Conservation (phyloP, 129 eudicot species). For the Arctium lappa region DNA sequence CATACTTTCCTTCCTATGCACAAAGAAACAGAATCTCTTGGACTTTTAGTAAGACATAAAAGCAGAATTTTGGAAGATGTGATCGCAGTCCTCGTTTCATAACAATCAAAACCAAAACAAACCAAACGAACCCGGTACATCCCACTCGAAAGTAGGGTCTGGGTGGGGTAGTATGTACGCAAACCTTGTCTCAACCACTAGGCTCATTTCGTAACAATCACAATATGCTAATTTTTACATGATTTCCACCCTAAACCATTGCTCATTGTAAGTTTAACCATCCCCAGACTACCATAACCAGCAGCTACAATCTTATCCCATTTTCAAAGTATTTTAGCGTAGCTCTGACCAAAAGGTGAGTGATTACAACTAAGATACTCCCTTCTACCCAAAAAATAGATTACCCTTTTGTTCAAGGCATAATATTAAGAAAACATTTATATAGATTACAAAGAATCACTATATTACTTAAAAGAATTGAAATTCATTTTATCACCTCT, state of each 20-base stretch:
- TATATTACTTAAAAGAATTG: neutral
- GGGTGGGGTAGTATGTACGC: neutral
- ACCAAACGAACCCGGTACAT: neutral
- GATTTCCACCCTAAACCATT: too few relatives aligned
- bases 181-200: neutral
- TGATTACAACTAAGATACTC: too few relatives aligned
- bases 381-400: too few relatives aligned
- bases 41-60: neutral
- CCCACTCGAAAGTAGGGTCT: neutral
- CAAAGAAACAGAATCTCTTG: neutral
- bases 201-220: neutral
- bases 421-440: too few relatives aligned
- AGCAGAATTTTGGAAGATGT: neutral
- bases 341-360: too few relatives aligned
- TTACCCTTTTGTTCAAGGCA: too few relatives aligned
- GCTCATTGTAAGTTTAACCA: too few relatives aligned
- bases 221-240: too few relatives aligned
- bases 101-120: neutral
- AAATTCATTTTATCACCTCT: neutral
- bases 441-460: too few relatives aligned
- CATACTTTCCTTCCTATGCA: neutral
- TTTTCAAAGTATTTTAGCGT: too few relatives aligned
- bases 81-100: neutral
- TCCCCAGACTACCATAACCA: too few relatives aligned
- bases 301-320: too few relatives aligned